Evolutionary conservation across 345 rosid genomes (phyloP).

Genomic region (Cochlearia excelsa): DNA sequence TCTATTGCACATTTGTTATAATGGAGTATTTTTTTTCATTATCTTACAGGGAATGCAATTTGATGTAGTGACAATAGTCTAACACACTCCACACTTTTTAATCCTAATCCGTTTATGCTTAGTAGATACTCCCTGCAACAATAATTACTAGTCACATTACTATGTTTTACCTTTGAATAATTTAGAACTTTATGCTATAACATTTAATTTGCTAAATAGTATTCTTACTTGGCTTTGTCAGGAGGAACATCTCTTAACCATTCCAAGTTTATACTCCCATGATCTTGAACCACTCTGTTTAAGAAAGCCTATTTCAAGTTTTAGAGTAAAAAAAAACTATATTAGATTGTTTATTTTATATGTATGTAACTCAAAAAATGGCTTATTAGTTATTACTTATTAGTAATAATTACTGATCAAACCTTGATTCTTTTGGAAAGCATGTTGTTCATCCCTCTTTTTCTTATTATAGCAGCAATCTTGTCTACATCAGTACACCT

Average conservation of each 20-base stretch:
- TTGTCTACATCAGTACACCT: constrained; percentile 51
- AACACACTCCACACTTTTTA: constrained; percentile 93
- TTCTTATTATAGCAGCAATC: constrained; percentile 59
- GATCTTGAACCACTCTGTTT: constrained; percentile 60
- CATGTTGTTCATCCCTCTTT: constrained; percentile 74
- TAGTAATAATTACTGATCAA: not conserved
- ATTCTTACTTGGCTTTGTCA: constrained; percentile 76
- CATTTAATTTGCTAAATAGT: constrained; percentile 8
- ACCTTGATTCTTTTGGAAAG: constrained; percentile 84
- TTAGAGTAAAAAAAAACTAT: not conserved
- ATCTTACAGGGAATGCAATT: constrained; percentile 85
- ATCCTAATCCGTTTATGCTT: constrained; percentile 69
- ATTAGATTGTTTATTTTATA: constrained; percentile 5
- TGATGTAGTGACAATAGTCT: constrained; percentile 88
- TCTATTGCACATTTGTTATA: constrained; percentile 12
- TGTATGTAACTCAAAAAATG: too few relatives aligned
- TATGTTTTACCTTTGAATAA: not conserved
- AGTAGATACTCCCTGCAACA: constrained; percentile 72
- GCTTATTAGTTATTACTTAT: too few relatives aligned
- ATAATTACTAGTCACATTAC: not conserved
- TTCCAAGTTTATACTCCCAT: constrained; percentile 72
- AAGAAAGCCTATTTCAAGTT: constrained; percentile 68
- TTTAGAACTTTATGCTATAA: not conserved
- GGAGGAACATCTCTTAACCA: constrained; percentile 89
- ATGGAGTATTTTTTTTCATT: not conserved